Evolutionary conservation across 1,284 basidiomycete species (phyloP).

Genomic region (Cutaneotrichosporon cavernicola): DNA sequence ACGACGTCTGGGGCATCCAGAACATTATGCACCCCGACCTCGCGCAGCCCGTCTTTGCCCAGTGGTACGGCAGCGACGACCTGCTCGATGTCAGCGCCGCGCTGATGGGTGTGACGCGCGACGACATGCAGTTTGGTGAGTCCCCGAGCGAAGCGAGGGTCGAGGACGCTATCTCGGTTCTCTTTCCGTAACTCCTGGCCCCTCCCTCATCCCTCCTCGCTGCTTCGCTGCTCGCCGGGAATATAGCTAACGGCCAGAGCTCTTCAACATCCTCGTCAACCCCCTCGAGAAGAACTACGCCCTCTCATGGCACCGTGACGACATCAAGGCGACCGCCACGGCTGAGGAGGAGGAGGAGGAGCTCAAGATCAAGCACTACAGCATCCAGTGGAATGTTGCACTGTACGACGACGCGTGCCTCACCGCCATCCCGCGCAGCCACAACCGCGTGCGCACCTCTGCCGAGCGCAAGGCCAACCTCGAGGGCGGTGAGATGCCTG

Average conservation of each 20-base stretch:
- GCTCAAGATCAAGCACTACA: constrained; percentile 65
- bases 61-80: constrained; percentile 66
- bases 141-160: constrained; percentile 11
- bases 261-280: constrained; percentile 77
- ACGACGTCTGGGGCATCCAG: constrained; percentile 74
- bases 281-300: constrained; percentile 68
- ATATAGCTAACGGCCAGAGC: constrained; percentile 56
- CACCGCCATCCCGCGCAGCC: constrained; percentile 70
- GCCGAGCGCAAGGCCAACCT: constrained; percentile 63
- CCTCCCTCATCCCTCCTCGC: neutral
- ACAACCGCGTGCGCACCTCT: constrained; percentile 61
- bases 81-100: constrained; percentile 58
- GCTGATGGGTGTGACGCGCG: constrained; percentile 61
- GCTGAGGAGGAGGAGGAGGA: constrained; percentile 65
- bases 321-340: constrained; percentile 64
- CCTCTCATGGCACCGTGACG: constrained; percentile 78
- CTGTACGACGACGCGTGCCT: constrained; percentile 73
- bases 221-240: too few relatives aligned
- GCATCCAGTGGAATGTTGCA: constrained; percentile 82
- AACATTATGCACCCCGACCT: constrained; percentile 75
- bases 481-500: constrained; percentile 67
- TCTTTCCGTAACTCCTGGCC: neutral
- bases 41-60: constrained; percentile 61
- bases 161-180: too few relatives aligned
- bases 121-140: constrained; percentile 68